These are phyloP conservation scores for Dalbergia cochinchinensis DNA, from an alignment of 306 rosid species.

Conservation along the genomic window DNA sequence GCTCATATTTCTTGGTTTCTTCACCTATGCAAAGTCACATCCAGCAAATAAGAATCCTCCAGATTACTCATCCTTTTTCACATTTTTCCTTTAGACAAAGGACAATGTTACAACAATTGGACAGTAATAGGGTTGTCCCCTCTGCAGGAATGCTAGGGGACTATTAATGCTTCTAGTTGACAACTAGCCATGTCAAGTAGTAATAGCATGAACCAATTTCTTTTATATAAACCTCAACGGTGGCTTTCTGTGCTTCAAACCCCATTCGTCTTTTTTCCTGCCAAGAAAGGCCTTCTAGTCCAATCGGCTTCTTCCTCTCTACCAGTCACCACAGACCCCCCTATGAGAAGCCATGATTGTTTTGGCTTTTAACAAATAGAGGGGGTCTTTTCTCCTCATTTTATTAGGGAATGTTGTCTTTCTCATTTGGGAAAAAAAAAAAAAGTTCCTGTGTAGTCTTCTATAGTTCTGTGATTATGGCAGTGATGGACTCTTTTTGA, in stretches of 20 bases:
- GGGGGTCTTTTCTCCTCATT: slow-evolving; percentile 43
- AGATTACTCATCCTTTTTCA: slow-evolving; percentile 32
- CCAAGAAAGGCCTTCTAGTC: slow-evolving; percentile 51
- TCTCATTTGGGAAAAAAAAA: slow-evolving; percentile 57
- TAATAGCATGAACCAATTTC: neutral
- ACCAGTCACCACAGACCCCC: slow-evolving; percentile 39
- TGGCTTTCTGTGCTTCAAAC: slow-evolving; percentile 43
- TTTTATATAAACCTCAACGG: neutral
- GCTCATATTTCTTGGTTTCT: slow-evolving; percentile 52
- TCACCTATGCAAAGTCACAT: slow-evolving; percentile 68
- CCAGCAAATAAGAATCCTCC: slow-evolving; percentile 44
- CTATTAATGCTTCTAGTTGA: slow-evolving; percentile 49
- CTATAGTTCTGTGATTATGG: slow-evolving; percentile 20
- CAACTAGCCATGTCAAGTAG: slow-evolving; percentile 20
- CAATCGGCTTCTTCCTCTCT: slow-evolving; percentile 67
- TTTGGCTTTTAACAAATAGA: slow-evolving; percentile 38
- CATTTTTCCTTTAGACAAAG: neutral
- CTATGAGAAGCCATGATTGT: slow-evolving; percentile 42
- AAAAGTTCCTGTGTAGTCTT: slow-evolving; percentile 26
- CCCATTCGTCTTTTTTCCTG: slow-evolving; percentile 63
- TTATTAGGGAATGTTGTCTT: slow-evolving; percentile 51
- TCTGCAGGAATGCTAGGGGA: slow-evolving; percentile 38
- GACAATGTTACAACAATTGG: slow-evolving; percentile 31
- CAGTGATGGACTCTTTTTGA: slow-evolving; percentile 41
- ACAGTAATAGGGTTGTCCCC: slow-evolving; percentile 47